Percentiles rank a stretch among this genome's conserved stretches.
Evolutionary conservation across 768 basidiomycete genomes (phyloP).

Genomic region (Agaricus sinodeliciosus): DNA sequence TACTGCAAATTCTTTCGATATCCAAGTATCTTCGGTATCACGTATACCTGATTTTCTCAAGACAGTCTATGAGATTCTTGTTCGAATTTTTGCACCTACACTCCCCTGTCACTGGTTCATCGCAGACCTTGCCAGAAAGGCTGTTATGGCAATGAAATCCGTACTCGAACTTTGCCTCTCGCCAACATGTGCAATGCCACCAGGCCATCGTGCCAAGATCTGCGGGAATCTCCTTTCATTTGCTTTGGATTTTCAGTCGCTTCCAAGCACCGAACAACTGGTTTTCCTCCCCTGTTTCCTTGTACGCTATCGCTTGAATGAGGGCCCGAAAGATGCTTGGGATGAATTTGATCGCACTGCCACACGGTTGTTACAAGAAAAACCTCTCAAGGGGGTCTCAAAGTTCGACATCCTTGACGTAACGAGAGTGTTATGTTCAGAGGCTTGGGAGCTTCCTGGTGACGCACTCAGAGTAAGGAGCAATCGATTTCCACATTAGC

Average conservation of each 20-base stretch:
- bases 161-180: slow-evolving; percentile 34
- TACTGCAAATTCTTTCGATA: slow-evolving; percentile 25
- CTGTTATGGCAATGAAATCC: slow-evolving; percentile 22
- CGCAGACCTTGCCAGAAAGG: slow-evolving; percentile 36
- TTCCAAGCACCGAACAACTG: not conserved
- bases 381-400: not conserved
- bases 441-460: slow-evolving; percentile 1
- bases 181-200: not conserved
- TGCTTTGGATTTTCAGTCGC: not conserved
- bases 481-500: not conserved
- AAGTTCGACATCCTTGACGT: not conserved
- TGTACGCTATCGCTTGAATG: slow-evolving; percentile 6
- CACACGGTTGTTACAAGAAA: not conserved
- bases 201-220: not conserved
- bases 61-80: slow-evolving; percentile 37
- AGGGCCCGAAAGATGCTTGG: slow-evolving; percentile 8
- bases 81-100: slow-evolving; percentile 33
- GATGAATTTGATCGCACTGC: not conserved
- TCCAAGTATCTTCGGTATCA: slow-evolving; percentile 30
- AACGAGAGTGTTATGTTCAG: slow-evolving; percentile 4
- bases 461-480: not conserved
- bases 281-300: slow-evolving; percentile 1
- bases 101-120: slow-evolving; percentile 44
- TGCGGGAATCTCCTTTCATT: not conserved
- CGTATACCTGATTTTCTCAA: slow-evolving; percentile 42